Base-by-base conservation (phyloP, 1,139 yeast genomes). In the Eremothecium gossypii region DNA sequence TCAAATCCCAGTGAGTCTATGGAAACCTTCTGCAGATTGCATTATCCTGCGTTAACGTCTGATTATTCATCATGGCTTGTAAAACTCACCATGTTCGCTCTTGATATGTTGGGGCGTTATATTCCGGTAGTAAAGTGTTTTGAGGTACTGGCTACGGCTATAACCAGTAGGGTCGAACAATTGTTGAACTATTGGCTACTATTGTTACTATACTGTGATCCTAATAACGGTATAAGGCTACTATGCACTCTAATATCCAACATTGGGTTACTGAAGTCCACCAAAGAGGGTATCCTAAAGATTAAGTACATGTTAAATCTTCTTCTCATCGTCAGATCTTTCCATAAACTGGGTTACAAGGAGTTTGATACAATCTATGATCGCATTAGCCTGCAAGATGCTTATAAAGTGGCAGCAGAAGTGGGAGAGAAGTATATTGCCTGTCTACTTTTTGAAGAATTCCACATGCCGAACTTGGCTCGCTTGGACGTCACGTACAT, bases 381-480 rank as follows among this genome's bases (percentile, higher is more conserved):
- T 1, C 52, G 51, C 0, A 42, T 78, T 7, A 66, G 73, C 40
- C 46, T 68, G 2, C 43, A 49, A 1, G 33, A 37, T 1, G 51
- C 73, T 7, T 70, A 60, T 45, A 36, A 56, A 4, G 49, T 69
- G 8, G 73, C 83, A 0, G 47, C 66, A 0, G 46, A 56, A 1
- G 57, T 65, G 11, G 65, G 65, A 1, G 59, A 68, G 37, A 63
- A 65, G 12, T 68, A 70, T 41, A 66, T 80, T 8, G 74, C 83
- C 0, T 57, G 77, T 32, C 58, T 79, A 67, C 41, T 80, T 0
- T 68, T 73, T 48, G 91, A 82, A 50, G 84, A 79, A 45, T 56
- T 57, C 38, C 49, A 57, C 39, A 49, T 60, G 40, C 47, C 47
- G 7, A 12, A 38, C 7, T 1, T 23, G 7, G 9, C 11, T 20